Evolutionary conservation across 495 filamentous ascomycete species (phyloP).

Genomic region (Chaetomium fimeti): DNA sequence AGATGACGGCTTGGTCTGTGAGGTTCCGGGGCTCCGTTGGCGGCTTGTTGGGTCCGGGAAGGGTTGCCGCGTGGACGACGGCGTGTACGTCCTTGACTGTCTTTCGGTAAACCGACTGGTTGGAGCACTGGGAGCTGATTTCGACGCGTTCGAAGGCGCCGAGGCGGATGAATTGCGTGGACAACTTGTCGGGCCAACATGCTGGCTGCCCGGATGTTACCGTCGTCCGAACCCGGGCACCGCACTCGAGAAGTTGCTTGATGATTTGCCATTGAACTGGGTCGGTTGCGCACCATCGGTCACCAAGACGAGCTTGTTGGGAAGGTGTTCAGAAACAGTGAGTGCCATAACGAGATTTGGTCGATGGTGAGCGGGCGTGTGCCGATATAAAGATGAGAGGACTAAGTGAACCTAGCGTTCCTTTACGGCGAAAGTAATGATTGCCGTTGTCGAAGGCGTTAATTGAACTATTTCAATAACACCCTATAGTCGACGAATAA

Average conservation of each 20-base stretch:
- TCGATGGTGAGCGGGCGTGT: too few species aligned
- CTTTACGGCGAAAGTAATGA: too few species aligned
- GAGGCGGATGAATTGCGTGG: conserved; percentile 38
- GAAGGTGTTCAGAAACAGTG: background rate
- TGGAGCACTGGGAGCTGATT: conserved; percentile 27
- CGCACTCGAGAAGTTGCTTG: conserved; percentile 45
- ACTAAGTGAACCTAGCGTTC: too few species aligned
- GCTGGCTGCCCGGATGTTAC: conserved; percentile 40
- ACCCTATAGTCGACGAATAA: too few species aligned
- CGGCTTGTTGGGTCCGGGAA: conserved; percentile 27
- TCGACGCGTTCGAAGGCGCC: conserved; percentile 39
- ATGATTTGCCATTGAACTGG: conserved; percentile 48
- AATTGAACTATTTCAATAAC: too few species aligned
- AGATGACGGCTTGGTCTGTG: conserved; percentile 34
- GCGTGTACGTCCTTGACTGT: conserved; percentile 40
- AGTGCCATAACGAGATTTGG: too few species aligned
- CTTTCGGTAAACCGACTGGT: conserved; percentile 36
- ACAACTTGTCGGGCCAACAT: conserved; percentile 43
- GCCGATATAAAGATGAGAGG: too few species aligned
- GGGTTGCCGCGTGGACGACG: conserved; percentile 45
- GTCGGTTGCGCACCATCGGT: conserved; percentile 56
- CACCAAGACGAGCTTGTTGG: conserved; percentile 40
- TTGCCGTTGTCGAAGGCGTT: too few species aligned
- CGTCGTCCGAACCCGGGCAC: conserved; percentile 52
- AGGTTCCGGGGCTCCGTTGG: conserved; percentile 42